A percentile compares a stretch with the other conserved stretches of the same genome.
These are phyloP conservation scores for Dalbergia oliveri DNA, from an alignment of 306 rosid genomes.

Conservation along the genomic window DNA sequence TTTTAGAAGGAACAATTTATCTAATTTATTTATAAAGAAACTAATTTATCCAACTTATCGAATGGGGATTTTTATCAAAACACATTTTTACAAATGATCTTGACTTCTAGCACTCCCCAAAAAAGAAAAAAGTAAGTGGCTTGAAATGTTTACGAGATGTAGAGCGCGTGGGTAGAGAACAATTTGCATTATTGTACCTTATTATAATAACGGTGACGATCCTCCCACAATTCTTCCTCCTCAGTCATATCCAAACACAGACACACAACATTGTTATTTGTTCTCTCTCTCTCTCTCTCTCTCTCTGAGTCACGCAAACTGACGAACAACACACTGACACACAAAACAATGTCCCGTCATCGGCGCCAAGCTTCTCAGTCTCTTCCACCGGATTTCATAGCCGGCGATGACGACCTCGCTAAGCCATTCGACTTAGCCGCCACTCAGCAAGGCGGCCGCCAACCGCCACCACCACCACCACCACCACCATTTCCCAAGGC, in stretches of 20 bases:
- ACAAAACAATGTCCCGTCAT: constrained; percentile 51
- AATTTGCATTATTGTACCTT: too few relatives aligned
- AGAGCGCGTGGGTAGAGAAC: too few relatives aligned
- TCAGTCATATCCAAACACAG: neutral
- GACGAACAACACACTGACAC: neutral
- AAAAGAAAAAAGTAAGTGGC: too few relatives aligned
- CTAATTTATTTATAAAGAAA: too few relatives aligned
- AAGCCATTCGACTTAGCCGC: constrained; percentile 31
- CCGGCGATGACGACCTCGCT: constrained; percentile 34
- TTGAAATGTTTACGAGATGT: too few relatives aligned
- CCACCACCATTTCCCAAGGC: constrained; percentile 1
- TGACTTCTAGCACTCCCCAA: too few relatives aligned
- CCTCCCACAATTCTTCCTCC: neutral
- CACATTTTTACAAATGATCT: too few relatives aligned
- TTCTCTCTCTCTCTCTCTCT: neutral
- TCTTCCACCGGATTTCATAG: constrained; percentile 41
- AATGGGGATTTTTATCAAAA: too few relatives aligned
- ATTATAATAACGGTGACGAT: too few relatives aligned
- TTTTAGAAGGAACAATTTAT: too few relatives aligned
- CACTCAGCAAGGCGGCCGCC: neutral
- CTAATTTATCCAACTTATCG: too few relatives aligned
- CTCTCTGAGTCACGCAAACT: neutral
- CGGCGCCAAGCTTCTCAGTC: constrained; percentile 52
- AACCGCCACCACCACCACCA: neutral
- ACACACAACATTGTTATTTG: neutral